phyloP scores from a whole-genome alignment of 306 rosid species.

The peach (Prunus persica) region Prunus_persica_NCBIv2 NC_034009.1:13596001-13596500 shows the following conservation, averaged over 20 bases:
- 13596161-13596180: background rate
- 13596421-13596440: background rate
- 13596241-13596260: background rate
- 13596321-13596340: background rate
- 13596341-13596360: background rate
- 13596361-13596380: background rate
- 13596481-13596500: background rate
- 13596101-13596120: background rate
- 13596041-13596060: no score
- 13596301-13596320: background rate
- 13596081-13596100: background rate
- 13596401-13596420: background rate
- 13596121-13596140: background rate
- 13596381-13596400: background rate
- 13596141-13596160: background rate
- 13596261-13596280: background rate
- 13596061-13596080: no score
- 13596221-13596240: background rate
- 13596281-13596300: background rate
- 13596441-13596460: background rate
- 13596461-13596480: background rate
- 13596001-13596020: no score
- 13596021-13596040: no score
- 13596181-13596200: background rate
- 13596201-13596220: background rate